A percentile compares a stretch with the other conserved stretches of the same genome.
These are phyloP conservation scores for Podaxis sp. DNA, from an alignment of 768 basidiomycete species.

Conservation along the genomic window DNA sequence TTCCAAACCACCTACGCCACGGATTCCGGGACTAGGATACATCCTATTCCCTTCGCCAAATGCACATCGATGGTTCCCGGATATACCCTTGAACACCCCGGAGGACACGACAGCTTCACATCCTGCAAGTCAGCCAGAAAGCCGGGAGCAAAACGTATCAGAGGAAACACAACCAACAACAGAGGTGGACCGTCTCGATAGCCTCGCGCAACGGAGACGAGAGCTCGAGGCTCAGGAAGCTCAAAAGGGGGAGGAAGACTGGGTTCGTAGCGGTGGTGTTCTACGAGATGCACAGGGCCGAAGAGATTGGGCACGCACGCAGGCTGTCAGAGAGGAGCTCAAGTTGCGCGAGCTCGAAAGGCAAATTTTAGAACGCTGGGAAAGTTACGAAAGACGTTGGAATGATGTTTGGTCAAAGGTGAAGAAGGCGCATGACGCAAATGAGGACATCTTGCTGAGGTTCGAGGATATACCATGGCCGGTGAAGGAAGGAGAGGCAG, in stretches of 20 bases:
- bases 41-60: too few species aligned
- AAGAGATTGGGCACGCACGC: conserved; percentile 47
- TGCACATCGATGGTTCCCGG: background rate
- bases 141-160: background rate
- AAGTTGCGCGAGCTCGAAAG: conserved; percentile 38
- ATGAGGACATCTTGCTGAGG: conserved; percentile 17
- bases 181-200: background rate
- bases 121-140: background rate
- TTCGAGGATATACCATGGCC: conserved; percentile 70
- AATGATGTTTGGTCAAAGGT: conserved; percentile 26
- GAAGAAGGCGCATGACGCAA: conserved; percentile 10
- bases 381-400: conserved; percentile 54
- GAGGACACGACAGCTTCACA: background rate
- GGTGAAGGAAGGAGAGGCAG: conserved; percentile 17
- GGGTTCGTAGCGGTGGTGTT: conserved; percentile 56
- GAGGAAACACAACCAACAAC: background rate
- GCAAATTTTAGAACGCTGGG: conserved; percentile 37
- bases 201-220: conserved; percentile 13
- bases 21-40: too few species aligned
- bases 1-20: background rate
- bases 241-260: conserved; percentile 48
- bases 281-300: conserved; percentile 46
- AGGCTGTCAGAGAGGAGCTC: conserved; percentile 43
- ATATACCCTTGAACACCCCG: background rate
- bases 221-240: conserved; percentile 36